Percentiles rank a stretch among this genome's conserved stretches.
phyloP scores from a whole-genome alignment of 805 yeast species.

The Hanseniaspora meyeri region DNA sequence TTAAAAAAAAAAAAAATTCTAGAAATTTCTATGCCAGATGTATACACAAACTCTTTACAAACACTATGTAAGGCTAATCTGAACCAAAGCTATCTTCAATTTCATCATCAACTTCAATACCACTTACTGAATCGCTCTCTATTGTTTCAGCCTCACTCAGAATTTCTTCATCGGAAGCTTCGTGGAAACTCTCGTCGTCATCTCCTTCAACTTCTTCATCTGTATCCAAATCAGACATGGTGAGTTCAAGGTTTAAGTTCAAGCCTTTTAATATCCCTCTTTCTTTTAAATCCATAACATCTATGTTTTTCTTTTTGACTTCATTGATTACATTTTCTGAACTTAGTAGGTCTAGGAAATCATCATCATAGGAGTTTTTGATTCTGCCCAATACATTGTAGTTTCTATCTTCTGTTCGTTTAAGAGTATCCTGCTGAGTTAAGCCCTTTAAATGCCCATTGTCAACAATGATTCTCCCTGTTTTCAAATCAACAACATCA shows the following conservation, averaged over 20 bases:
- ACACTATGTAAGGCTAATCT: not conserved
- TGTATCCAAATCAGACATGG: constrained; percentile 1
- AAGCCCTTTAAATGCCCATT: constrained; percentile 53
- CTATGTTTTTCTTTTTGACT: not conserved
- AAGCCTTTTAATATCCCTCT: constrained; percentile 1
- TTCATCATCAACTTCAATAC: constrained; percentile 11
- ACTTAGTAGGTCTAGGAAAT: not conserved
- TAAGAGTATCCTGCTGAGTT: constrained; percentile 8
- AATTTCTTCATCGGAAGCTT: not conserved
- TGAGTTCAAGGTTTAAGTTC: not conserved
- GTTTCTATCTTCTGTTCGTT: constrained; percentile 17
- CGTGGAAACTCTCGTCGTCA: not conserved
- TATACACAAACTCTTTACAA: not conserved
- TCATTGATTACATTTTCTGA: not conserved
- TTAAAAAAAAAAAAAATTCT: not conserved
- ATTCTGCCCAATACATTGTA: constrained; percentile 16
- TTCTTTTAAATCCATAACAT: constrained; percentile 2
- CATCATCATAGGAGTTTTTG: constrained; percentile 20
- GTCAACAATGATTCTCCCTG: constrained; percentile 53
- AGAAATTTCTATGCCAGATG: not conserved
- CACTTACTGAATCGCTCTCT: not conserved
- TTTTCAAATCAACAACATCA: constrained; percentile 50
- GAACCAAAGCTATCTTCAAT: constrained; percentile 8
- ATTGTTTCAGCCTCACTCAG: not conserved
- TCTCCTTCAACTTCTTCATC: not conserved